Percentiles rank a stretch among this genome's conserved stretches.
These are phyloP conservation scores for Dacryopinax primogenitus DNA, from an alignment of 768 basidiomycete genomes.

Conservation along the genomic window DNA sequence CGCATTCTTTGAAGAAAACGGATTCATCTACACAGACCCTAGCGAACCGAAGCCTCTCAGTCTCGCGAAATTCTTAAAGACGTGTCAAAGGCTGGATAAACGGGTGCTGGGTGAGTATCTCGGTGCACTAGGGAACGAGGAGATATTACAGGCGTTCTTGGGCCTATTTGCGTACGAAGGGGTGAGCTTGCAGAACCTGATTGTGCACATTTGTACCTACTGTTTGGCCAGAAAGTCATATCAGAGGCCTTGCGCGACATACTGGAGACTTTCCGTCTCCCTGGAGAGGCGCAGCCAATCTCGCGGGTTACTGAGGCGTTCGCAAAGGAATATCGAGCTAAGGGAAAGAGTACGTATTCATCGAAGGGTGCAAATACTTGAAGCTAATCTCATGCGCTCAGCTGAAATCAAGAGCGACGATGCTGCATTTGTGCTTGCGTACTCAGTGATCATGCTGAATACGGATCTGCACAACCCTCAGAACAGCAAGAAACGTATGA, in stretches of 20 bases:
- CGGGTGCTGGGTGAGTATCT: conserved; percentile 86
- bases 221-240: conserved; percentile 59
- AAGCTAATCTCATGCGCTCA: conserved; percentile 24
- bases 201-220: neutral
- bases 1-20: conserved; percentile 82
- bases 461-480: conserved; percentile 95
- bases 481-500: conserved; percentile 84
- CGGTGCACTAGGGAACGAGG: conserved; percentile 74
- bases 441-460: conserved; percentile 95
- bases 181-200: conserved; percentile 38
- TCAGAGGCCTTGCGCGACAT: conserved; percentile 94
- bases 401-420: conserved; percentile 85
- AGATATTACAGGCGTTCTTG: conserved; percentile 76
- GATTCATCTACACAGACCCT: conserved; percentile 42
- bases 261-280: conserved; percentile 83
- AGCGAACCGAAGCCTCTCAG: conserved; percentile 37
- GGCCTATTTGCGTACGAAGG: conserved; percentile 77
- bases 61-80: conserved; percentile 77
- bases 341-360: conserved; percentile 50
- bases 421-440: conserved; percentile 85
- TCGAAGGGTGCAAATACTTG: neutral
- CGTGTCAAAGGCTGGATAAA: conserved; percentile 76
- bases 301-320: conserved; percentile 88
- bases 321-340: conserved; percentile 78
- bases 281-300: conserved; percentile 93